Percentiles rank a stretch among this genome's conserved stretches.
Evolutionary conservation across 495 filamentous ascomycete species (phyloP).

Genomic region (Aspergillus funiculosus): DNA sequence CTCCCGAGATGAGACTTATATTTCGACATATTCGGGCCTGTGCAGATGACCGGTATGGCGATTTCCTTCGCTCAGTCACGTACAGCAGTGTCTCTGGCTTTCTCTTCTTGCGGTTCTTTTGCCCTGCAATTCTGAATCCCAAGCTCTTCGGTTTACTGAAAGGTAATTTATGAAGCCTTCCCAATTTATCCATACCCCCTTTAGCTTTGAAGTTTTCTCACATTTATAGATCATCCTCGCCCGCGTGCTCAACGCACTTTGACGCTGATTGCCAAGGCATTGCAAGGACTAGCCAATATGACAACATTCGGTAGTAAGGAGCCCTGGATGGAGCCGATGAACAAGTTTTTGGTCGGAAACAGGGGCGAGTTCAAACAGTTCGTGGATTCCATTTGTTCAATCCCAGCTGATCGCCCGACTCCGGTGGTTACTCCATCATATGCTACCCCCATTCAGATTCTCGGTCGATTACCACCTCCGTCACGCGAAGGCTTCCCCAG

Average conservation of each 20-base stretch:
- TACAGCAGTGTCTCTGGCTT: conserved; percentile 98
- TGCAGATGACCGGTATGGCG: conserved; percentile 95
- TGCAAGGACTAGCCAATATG: conserved; percentile 94
- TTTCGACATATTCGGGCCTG: conserved; percentile 90
- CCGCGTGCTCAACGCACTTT: conserved; percentile 82
- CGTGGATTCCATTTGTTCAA: conserved; percentile 77
- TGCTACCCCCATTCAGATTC: conserved; percentile 86
- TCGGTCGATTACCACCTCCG: conserved; percentile 71
- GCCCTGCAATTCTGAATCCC: conserved; percentile 90
- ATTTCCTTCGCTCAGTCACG: conserved; percentile 82
- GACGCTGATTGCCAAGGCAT: conserved; percentile 87
- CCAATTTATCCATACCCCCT: not conserved
- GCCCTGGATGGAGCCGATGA: conserved; percentile 99
- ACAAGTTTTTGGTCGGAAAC: conserved; percentile 51
- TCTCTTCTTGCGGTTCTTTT: conserved; percentile 92
- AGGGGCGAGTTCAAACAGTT: conserved; percentile 72
- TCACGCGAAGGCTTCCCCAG: conserved; percentile 92
- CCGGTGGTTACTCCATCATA: conserved; percentile 75
- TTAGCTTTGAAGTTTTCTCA: conserved; percentile 12
- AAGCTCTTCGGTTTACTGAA: conserved; percentile 91
- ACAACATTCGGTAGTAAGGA: conserved; percentile 92
- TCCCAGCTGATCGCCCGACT: conserved; percentile 63
- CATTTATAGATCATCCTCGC: conserved; percentile 67
- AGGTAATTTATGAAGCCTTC: conserved; percentile 39
- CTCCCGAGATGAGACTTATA: conserved; percentile 77